These are phyloP conservation scores for Aspergillus incahuasiensis DNA, from an alignment of 495 filamentous ascomycete species.

Conservation along the genomic window DNA sequence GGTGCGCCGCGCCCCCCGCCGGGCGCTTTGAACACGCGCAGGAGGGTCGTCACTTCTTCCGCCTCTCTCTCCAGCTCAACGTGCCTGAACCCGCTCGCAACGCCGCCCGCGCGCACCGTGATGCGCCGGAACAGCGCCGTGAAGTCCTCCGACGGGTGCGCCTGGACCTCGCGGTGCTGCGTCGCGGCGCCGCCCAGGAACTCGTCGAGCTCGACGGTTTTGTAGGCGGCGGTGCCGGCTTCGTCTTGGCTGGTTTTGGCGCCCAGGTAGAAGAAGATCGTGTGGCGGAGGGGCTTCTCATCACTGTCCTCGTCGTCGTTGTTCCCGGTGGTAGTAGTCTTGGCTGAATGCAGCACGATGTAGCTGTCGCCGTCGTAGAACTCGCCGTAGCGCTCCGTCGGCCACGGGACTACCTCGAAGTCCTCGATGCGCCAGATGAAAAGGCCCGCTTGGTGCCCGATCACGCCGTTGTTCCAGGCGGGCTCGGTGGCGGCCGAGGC, in stretches of 20 bases:
- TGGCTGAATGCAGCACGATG: constrained; percentile 54
- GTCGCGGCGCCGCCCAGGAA: constrained; percentile 54
- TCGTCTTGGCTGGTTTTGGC: constrained; percentile 58
- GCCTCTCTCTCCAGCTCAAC: constrained; percentile 44
- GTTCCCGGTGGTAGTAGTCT: too few species aligned
- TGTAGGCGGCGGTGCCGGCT: constrained; percentile 60
- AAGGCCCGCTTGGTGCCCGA: constrained; percentile 47
- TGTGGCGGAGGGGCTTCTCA: constrained; percentile 45
- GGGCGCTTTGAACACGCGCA: constrained; percentile 55
- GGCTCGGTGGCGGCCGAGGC: constrained; percentile 56
- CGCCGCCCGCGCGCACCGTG: constrained; percentile 51
- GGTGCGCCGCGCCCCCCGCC: constrained; percentile 32
- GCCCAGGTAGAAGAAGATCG: constrained; percentile 60
- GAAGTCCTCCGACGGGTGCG: constrained; percentile 52
- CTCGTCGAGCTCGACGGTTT: constrained; percentile 62
- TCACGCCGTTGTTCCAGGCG: constrained; percentile 52
- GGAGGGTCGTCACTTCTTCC: constrained; percentile 42
- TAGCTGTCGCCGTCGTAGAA: constrained; percentile 64
- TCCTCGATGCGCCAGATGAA: constrained; percentile 59
- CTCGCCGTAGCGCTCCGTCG: constrained; percentile 45
- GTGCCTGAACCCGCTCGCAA: constrained; percentile 55
- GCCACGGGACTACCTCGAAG: constrained; percentile 57
- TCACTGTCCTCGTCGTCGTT: constrained; percentile 45
- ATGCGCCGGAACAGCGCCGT: constrained; percentile 51
- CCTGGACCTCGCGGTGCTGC: constrained; percentile 56